phyloP scores from a whole-genome alignment of 2,329 filamentous ascomycete species.

The Exophiala sideris region DNA sequence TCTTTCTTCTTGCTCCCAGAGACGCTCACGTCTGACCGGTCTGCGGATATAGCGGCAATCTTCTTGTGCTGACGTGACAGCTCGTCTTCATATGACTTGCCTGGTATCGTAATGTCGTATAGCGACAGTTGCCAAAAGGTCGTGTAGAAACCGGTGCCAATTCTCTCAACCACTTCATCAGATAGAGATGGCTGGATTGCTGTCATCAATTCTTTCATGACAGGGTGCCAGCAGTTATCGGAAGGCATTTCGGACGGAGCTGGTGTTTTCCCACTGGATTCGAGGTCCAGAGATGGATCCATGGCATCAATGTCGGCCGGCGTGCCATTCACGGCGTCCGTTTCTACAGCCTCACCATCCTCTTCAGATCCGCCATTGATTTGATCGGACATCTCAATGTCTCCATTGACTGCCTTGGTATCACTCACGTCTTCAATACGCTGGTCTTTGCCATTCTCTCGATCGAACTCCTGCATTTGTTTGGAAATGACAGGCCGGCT shows the following conservation, averaged over 20 bases:
- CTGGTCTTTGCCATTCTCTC: constrained; percentile 31
- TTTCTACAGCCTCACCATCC: constrained; percentile 37
- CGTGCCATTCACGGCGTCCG: constrained; percentile 33
- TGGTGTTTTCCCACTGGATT: constrained; percentile 25
- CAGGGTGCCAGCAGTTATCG: constrained; percentile 59
- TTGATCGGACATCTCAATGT: constrained; percentile 32
- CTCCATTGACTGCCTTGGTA: constrained; percentile 28
- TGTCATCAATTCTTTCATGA: constrained; percentile 71
- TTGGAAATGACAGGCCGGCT: constrained; percentile 70
- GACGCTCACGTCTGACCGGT: constrained; percentile 69
- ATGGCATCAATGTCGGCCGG: constrained; percentile 13
- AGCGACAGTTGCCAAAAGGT: constrained; percentile 90
- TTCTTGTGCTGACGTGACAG: constrained; percentile 65
- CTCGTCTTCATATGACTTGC: constrained; percentile 74
- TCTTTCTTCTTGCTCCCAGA: constrained; percentile 65
- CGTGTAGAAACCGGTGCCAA: constrained; percentile 78
- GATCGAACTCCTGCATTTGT: constrained; percentile 51
- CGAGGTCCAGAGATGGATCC: constrained; percentile 15
- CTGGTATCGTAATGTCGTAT: constrained; percentile 74
- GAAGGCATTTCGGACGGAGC: constrained; percentile 34
- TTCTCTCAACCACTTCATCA: constrained; percentile 61
- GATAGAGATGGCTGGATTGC: constrained; percentile 62
- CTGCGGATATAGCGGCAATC: constrained; percentile 63
- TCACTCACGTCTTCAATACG: constrained; percentile 24
- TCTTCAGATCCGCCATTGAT: constrained; percentile 26